These are phyloP conservation scores for Entophlyctis luteolus DNA, from an alignment of 192 early-diverging fungal genomes.

Conservation along the genomic window DNA sequence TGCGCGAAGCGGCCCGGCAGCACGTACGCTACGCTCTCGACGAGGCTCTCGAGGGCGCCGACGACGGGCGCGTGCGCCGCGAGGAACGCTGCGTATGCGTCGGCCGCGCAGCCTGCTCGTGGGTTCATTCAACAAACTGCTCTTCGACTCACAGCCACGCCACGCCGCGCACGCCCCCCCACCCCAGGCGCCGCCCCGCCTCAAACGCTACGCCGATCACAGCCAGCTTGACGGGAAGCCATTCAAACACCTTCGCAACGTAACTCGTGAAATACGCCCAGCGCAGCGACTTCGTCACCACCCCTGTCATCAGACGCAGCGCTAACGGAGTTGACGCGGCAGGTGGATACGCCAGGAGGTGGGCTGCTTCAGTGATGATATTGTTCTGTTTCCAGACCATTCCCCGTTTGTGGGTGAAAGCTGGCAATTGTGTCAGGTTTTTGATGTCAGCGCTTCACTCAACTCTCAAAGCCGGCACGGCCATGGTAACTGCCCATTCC, in stretches of 20 bases:
- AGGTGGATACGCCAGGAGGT: neutral
- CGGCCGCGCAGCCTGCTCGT: too few relatives aligned
- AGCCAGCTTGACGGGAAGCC: too few relatives aligned
- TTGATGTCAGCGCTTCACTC: neutral
- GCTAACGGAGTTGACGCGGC: neutral
- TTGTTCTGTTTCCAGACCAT: neutral
- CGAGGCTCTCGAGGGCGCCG: constrained; percentile 77
- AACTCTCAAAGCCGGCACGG: constrained; percentile 53
- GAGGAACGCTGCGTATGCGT: constrained; percentile 4
- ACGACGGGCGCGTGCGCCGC: constrained; percentile 71
- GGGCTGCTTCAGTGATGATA: neutral
- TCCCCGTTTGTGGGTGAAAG: constrained; percentile 8
- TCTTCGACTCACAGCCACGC: too few relatives aligned
- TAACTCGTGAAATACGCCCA: too few relatives aligned
- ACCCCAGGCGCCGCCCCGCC: too few relatives aligned
- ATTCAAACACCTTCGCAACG: too few relatives aligned
- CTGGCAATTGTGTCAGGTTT: constrained; percentile 38
- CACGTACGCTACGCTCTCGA: constrained; percentile 85
- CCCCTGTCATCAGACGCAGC: neutral
- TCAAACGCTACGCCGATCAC: too few relatives aligned
- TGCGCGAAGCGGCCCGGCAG: constrained; percentile 89
- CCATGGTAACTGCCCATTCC: constrained; percentile 86
- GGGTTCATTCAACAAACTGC: too few relatives aligned
- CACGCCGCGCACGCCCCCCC: too few relatives aligned
- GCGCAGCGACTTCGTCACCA: too few relatives aligned